Base-by-base conservation (phyloP, 495 filamentous ascomycete species). In the Lepidopterella palustris region DNA sequence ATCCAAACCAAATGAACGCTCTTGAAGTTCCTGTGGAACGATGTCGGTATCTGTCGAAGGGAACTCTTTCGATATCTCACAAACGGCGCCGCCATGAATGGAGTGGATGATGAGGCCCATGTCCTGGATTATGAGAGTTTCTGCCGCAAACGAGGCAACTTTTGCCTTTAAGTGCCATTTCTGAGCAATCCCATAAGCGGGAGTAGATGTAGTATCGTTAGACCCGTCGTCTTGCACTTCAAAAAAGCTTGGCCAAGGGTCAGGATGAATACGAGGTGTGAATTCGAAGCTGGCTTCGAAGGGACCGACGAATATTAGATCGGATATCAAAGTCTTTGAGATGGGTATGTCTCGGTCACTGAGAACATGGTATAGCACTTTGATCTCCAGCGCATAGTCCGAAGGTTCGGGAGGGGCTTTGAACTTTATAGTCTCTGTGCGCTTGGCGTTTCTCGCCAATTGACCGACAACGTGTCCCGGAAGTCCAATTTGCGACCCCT, bases 281-380 rank as follows among this genome's bases (percentile, higher is more conserved):
- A 96, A 86, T 53, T 92, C 88, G 65, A 91, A 96, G 63, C 84
- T 89, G 6, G 90, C 87, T 73, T 95, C 89, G 61, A 97, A 96
- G 6, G 93, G 90, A 32, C 82, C 84, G 53, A 88, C 78, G 55
- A 97, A 78, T 15, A 84, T 80, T 13, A 99, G 67, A 13, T 84
- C 82, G 20, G 84, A 80, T 0, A 79, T 75, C 5, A 84, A 68
- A 0, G 80, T 82, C 68, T 92, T 92, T 3, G 84, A 82, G 8
- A 97, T 87, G 5, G 88, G 87, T 1, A 93, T 97, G 47, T 88
- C 86, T 4, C 84, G 79, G 71, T 97, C 91, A 10, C 87, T 87
- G 3, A 87, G 71, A 9, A 97, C 79, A 66, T 86, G 80, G 69
- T 98, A 98, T 1, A 81, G 74, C 4, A 86, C 79, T 50, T 83